Percentiles rank a stretch among this genome's conserved stretches.
These are phyloP conservation scores for Skeletonema menzelii DNA, from an alignment of 108 stramenopile genomes.

Conservation along the genomic window DNA sequence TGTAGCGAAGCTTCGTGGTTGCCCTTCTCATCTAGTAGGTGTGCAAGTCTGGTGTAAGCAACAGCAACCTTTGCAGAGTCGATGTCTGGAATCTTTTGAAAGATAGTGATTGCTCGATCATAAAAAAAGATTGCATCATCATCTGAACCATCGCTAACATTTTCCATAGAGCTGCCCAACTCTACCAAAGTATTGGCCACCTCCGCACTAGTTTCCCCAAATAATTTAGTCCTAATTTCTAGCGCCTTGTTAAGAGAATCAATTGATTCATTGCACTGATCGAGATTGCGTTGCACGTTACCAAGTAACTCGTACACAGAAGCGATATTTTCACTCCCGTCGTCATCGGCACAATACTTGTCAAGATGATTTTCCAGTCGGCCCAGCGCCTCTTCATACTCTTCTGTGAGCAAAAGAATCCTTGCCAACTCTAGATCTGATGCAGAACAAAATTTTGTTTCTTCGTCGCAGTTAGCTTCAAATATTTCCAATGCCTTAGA, in stretches of 20 bases:
- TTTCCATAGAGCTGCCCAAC: slow-evolving; percentile 36
- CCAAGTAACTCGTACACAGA: slow-evolving; percentile 33
- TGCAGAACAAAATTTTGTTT: slow-evolving; percentile 8
- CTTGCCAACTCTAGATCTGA: slow-evolving; percentile 18
- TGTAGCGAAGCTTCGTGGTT: slow-evolving; percentile 58
- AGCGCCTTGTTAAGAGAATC: slow-evolving; percentile 35
- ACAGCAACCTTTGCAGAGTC: slow-evolving; percentile 16
- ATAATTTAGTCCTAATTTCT: slow-evolving; percentile 34
- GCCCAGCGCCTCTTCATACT: slow-evolving; percentile 28
- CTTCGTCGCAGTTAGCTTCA: slow-evolving; percentile 22
- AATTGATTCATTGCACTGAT: slow-evolving; percentile 34
- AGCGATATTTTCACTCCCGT: slow-evolving; percentile 28
- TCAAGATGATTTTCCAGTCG: slow-evolving; percentile 14
- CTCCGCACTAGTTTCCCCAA: slow-evolving; percentile 19
- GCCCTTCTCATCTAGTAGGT: slow-evolving; percentile 32
- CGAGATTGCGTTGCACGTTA: slow-evolving; percentile 35
- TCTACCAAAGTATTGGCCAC: slow-evolving; percentile 45
- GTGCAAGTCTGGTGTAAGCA: slow-evolving; percentile 26
- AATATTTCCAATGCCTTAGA: slow-evolving; percentile 32
- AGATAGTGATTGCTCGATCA: slow-evolving; percentile 36
- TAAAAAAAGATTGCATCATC: slow-evolving; percentile 48
- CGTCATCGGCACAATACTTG: slow-evolving; percentile 18
- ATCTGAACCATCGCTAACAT: slow-evolving; percentile 36
- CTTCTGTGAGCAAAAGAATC: slow-evolving; percentile 10
- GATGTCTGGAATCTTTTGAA: slow-evolving; percentile 12